These are phyloP conservation scores for Coprinellus micaceus DNA, from an alignment of 768 basidiomycete species.

Conservation along the genomic window DNA sequence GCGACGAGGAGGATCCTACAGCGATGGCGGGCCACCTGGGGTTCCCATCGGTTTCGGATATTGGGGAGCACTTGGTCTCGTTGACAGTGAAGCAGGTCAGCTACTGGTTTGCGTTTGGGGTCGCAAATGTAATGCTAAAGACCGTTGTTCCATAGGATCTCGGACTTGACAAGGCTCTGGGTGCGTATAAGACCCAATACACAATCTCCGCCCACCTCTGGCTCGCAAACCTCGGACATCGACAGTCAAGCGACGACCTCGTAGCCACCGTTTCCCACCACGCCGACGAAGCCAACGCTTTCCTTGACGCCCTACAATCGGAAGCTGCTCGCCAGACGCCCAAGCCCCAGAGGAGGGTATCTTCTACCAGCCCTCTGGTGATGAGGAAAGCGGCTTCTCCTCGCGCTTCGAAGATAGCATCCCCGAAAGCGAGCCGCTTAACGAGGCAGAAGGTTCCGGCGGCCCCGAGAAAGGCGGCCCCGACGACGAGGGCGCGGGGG, in stretches of 20 bases:
- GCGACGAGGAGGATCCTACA: constrained; percentile 24
- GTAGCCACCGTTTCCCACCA: constrained; percentile 45
- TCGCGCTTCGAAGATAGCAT: background rate
- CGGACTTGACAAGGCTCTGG: constrained; percentile 32
- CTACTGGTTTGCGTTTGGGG: background rate
- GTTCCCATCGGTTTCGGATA: constrained; percentile 29
- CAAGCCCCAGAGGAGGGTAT: constrained; percentile 1
- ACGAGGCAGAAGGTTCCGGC: constrained; percentile 19
- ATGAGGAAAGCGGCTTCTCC: constrained; percentile 19
- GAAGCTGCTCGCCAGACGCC: background rate
- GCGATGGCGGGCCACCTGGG: constrained; percentile 11
- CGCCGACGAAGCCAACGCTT: constrained; percentile 44
- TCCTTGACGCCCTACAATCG: constrained; percentile 22
- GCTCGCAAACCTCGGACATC: constrained; percentile 69
- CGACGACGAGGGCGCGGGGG: constrained; percentile 19
- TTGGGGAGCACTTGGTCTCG: constrained; percentile 39
- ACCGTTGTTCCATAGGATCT: constrained; percentile 23
- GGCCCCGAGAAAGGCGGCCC: constrained; percentile 26
- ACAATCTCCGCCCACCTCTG: constrained; percentile 58
- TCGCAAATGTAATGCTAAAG: background rate
- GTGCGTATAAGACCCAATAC: constrained; percentile 42
- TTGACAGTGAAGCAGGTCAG: constrained; percentile 43
- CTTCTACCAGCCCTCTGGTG: background rate
- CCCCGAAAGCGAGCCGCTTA: constrained; percentile 11
- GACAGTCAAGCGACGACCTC: constrained; percentile 41